Conservation (phyloP, 2,329 filamentous ascomycete genomes). For the Nothomitra cinnamomea region DNA sequence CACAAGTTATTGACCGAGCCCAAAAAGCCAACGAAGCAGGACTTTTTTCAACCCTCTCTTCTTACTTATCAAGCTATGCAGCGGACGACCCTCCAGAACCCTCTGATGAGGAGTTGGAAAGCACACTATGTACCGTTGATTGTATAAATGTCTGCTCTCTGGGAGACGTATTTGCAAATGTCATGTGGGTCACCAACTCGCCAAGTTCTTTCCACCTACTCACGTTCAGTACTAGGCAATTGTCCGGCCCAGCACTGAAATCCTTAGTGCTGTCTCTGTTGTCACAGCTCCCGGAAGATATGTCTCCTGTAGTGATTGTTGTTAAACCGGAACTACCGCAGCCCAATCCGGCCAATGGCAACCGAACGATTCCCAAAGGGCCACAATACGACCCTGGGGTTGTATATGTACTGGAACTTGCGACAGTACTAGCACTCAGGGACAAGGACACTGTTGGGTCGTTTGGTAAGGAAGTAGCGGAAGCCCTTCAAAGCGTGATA, state of each 20-base stretch:
- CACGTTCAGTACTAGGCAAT: conserved; percentile 28
- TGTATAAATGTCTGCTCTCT: conserved; percentile 84
- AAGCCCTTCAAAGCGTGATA: conserved; percentile 64
- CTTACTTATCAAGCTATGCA: conserved; percentile 96
- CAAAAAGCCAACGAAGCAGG: conserved; percentile 63
- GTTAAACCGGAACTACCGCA: conserved; percentile 74
- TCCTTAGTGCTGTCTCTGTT: conserved; percentile 57
- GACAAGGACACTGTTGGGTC: conserved; percentile 54
- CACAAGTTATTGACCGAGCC: conserved; percentile 80
- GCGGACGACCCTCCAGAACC: conserved; percentile 95
- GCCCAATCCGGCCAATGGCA: conserved; percentile 41
- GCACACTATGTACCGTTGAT: conserved; percentile 84
- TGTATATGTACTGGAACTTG: conserved; percentile 82
- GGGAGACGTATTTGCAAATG: conserved; percentile 64
- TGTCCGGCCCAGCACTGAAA: conserved; percentile 41
- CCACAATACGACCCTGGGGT: conserved; percentile 71
- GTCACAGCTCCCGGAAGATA: conserved; percentile 73
- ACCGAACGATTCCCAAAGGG: conserved; percentile 35
- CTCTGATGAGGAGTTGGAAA: conserved; percentile 91
- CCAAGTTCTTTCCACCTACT: conserved; percentile 6
- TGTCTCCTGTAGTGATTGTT: conserved; percentile 62
- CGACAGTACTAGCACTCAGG: conserved; percentile 63
- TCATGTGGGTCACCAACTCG: conserved; percentile 41
- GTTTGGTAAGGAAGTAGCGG: conserved; percentile 64
- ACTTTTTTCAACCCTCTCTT: conserved; percentile 85